phyloP scores from a whole-genome alignment of 768 basidiomycete genomes.

The Termitomyces sp. region DNA sequence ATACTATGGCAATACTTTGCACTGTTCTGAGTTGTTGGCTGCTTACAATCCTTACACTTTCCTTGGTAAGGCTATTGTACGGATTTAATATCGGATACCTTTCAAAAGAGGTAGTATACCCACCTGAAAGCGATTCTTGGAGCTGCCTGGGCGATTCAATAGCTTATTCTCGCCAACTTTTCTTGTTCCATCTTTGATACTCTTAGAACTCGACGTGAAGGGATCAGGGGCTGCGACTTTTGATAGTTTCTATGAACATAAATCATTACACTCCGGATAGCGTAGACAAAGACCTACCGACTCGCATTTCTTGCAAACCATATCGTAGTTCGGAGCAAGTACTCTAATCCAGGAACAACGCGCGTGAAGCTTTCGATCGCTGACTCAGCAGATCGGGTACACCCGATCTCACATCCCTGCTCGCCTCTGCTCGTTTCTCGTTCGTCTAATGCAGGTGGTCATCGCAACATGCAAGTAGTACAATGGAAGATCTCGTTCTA shows the following conservation, averaged over 20 bases:
- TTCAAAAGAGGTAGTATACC: slow-evolving; percentile 19
- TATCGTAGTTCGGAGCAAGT: slow-evolving; percentile 27
- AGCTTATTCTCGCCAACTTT: slow-evolving; percentile 86
- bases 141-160: slow-evolving; percentile 59
- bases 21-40: slow-evolving; percentile 75
- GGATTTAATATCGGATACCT: slow-evolving; percentile 11
- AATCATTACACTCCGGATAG: slow-evolving; percentile 1
- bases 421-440: neutral
- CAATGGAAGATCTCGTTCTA: slow-evolving; percentile 26
- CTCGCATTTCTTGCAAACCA: slow-evolving; percentile 91
- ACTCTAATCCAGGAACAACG: neutral
- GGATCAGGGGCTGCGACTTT: slow-evolving; percentile 89
- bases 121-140: slow-evolving; percentile 76
- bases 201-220: slow-evolving; percentile 64
- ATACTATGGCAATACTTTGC: slow-evolving; percentile 88
- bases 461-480: slow-evolving; percentile 29
- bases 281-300: slow-evolving; percentile 35
- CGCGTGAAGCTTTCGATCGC: slow-evolving; percentile 17
- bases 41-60: slow-evolving; percentile 87
- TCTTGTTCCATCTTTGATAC: slow-evolving; percentile 76
- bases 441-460: slow-evolving; percentile 11
- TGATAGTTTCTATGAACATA: slow-evolving; percentile 70
- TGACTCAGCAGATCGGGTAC: slow-evolving; percentile 27
- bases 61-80: slow-evolving; percentile 70
- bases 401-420: slow-evolving; percentile 16